These are phyloP conservation scores for Saccharum hybrid DNA, from an alignment of 202 grass and related monocot genomes.

Conservation along the genomic window DNA sequence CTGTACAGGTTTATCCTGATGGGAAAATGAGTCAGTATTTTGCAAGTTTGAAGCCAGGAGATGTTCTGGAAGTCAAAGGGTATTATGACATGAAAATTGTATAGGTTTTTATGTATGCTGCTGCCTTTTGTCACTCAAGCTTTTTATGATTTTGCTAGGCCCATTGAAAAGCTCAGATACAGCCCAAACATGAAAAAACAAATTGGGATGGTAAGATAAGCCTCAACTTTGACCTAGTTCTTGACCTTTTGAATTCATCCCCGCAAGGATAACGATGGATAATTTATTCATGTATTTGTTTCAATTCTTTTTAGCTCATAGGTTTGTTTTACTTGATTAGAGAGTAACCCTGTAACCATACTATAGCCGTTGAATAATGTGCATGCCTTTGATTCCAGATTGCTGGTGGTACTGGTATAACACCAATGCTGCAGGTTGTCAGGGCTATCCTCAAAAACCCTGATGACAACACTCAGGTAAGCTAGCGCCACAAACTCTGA, in stretches of 20 bases:
- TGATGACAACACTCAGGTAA: conserved; percentile 92
- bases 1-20: conserved; percentile 85
- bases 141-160: conserved; percentile 57
- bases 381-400: conserved; percentile 58
- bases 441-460: conserved; percentile 96
- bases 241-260: conserved; percentile 22
- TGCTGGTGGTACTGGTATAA: conserved; percentile 92
- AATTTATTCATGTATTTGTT: neutral
- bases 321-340: neutral
- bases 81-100: conserved; percentile 46
- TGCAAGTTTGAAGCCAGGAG: conserved; percentile 85
- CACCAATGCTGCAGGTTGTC: conserved; percentile 96
- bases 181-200: conserved; percentile 98
- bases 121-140: conserved; percentile 32
- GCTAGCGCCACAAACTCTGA: conserved; percentile 29
- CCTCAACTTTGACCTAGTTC: neutral
- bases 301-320: neutral
- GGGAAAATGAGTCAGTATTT: conserved; percentile 98
- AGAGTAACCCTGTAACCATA: neutral
- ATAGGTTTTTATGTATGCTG: conserved; percentile 9
- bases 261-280: conserved; percentile 2
- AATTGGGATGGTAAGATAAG: conserved; percentile 88
- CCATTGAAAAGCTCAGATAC: conserved; percentile 98
- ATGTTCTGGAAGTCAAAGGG: conserved; percentile 98
- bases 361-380: conserved; percentile 28